phyloP scores from a whole-genome alignment of 2,329 filamentous ascomycete genomes.

The Cladosporium halotolerans region DNA sequence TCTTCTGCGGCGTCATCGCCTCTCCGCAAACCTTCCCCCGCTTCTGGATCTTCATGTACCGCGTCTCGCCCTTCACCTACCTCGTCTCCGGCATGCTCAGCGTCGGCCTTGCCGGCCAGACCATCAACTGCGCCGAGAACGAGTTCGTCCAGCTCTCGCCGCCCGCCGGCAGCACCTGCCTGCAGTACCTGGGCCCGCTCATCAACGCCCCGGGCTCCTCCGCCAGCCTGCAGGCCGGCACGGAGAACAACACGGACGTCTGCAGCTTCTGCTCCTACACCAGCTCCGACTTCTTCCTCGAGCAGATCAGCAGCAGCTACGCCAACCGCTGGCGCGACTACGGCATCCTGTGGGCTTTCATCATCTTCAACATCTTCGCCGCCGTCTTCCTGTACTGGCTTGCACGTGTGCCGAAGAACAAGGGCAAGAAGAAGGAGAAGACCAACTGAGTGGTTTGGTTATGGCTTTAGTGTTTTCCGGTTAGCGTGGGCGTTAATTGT shows the following conservation, averaged over 20 bases:
- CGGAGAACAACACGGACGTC: slow-evolving; percentile 23
- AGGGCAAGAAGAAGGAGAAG: slow-evolving; percentile 40
- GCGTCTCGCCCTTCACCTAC: slow-evolving; percentile 76
- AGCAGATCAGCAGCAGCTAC: slow-evolving; percentile 37
- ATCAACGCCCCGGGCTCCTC: slow-evolving; percentile 19
- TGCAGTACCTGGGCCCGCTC: slow-evolving; percentile 34
- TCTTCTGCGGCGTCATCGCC: slow-evolving; percentile 67
- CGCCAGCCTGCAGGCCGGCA: not conserved
- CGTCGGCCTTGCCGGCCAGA: slow-evolving; percentile 60
- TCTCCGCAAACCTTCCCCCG: slow-evolving; percentile 55
- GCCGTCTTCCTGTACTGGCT: slow-evolving; percentile 51
- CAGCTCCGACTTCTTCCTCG: slow-evolving; percentile 40
- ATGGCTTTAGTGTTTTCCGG: too few species aligned
- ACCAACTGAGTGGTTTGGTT: not conserved
- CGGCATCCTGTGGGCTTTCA: slow-evolving; percentile 48
- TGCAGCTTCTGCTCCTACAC: slow-evolving; percentile 39
- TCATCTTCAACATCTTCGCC: slow-evolving; percentile 46
- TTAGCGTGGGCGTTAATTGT: too few species aligned
- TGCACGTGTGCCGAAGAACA: slow-evolving; percentile 46
- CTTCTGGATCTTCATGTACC: slow-evolving; percentile 83
- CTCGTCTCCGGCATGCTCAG: slow-evolving; percentile 67
- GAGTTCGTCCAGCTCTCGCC: slow-evolving; percentile 66
- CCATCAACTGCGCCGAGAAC: slow-evolving; percentile 60
- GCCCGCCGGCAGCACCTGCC: slow-evolving; percentile 40
- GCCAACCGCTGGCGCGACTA: slow-evolving; percentile 46